Percentiles rank a stretch among this genome's conserved stretches.
These are phyloP conservation scores for Mrakia gelida DNA, from an alignment of 768 basidiomycete genomes.

Conservation along the genomic window DNA sequence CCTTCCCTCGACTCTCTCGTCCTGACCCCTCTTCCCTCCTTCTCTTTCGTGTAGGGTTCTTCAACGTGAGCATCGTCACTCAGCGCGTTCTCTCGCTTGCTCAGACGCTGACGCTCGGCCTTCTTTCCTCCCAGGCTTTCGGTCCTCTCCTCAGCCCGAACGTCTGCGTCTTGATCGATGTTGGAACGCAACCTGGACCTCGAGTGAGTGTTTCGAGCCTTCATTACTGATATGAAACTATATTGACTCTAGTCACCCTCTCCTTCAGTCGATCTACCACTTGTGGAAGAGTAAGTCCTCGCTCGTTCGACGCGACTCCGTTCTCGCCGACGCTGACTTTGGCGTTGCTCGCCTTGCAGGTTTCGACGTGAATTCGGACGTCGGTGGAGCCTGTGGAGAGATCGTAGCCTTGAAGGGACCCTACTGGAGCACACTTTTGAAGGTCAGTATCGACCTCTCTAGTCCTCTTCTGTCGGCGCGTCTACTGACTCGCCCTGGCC, in stretches of 20 bases:
- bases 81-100: not conserved
- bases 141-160: conserved; percentile 25
- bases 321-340: not conserved
- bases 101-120: not conserved
- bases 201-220: not conserved
- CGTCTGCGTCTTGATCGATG: conserved; percentile 33
- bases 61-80: conserved; percentile 12
- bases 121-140: conserved; percentile 10
- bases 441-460: not conserved
- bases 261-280: conserved; percentile 29
- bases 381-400: conserved; percentile 33
- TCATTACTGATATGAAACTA: not conserved
- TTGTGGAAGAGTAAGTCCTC: conserved; percentile 29
- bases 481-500: not conserved
- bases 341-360: not conserved
- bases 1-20: not conserved
- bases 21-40: not conserved
- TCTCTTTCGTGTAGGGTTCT: conserved; percentile 30
- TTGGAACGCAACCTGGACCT: conserved; percentile 33
- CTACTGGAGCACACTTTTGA: conserved; percentile 28
- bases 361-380: conserved; percentile 32
- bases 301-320: too few species aligned
- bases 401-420: conserved; percentile 31
- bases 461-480: not conserved
- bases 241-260: not conserved